A percentile compares a stretch with the other conserved stretches of the same genome.
Evolutionary conservation across 352 stramenopile genomes (phyloP).

Genomic region (Phytophthora cryptogea): DNA sequence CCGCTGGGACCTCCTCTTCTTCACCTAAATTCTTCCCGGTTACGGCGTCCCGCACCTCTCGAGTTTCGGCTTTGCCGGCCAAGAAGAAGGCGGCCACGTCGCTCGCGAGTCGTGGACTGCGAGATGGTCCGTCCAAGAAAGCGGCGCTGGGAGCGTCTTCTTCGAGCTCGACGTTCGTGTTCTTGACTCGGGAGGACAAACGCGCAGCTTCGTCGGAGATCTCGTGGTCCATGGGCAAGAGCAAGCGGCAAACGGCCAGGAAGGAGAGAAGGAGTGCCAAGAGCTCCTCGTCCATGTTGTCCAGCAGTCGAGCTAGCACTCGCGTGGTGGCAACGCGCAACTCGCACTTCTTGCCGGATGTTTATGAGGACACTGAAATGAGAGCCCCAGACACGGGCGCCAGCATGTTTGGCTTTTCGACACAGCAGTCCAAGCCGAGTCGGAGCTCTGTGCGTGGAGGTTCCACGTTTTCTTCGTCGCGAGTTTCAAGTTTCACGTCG

Average conservation of each 20-base stretch:
- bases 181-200: constrained; percentile 31
- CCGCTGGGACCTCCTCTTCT: constrained; percentile 5
- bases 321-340: constrained; percentile 14
- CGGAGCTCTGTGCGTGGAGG: constrained; percentile 6
- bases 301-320: constrained; percentile 9
- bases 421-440: constrained; percentile 18
- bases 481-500: constrained; percentile 1
- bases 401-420: constrained; percentile 26
- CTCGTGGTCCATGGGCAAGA: constrained; percentile 39
- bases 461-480: constrained; percentile 9
- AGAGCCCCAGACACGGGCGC: constrained; percentile 19
- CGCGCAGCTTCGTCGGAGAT: constrained; percentile 23
- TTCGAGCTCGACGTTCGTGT: constrained; percentile 30
- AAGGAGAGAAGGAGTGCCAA: constrained; percentile 49
- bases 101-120: constrained; percentile 17
- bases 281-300: constrained; percentile 17
- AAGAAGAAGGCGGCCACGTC: constrained; percentile 36
- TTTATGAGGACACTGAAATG: constrained; percentile 34
- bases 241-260: constrained; percentile 34
- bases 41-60: constrained; percentile 12
- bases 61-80: not conserved
- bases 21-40: constrained; percentile 36
- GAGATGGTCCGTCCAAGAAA: constrained; percentile 27
- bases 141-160: constrained; percentile 7
- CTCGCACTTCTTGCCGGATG: constrained; percentile 22